phyloP scores from a whole-genome alignment of 1,139 yeast species.

The Maudiozyma humilis region DNA sequence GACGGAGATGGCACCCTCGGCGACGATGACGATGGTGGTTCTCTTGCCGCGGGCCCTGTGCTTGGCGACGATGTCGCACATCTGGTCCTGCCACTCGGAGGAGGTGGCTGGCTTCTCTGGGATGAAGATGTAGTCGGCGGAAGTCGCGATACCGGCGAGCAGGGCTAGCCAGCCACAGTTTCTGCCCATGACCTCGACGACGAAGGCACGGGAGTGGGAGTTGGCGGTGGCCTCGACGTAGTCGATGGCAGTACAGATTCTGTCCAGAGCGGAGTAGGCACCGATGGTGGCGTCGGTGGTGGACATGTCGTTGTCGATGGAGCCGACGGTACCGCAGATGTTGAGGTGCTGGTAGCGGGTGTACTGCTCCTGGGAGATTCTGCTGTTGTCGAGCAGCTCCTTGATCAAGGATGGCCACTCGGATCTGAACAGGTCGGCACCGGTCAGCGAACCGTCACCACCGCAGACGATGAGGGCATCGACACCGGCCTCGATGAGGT shows the following conservation, averaged over 20 bases:
- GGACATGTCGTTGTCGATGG: slow-evolving; percentile 96
- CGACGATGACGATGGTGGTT: slow-evolving; percentile 90
- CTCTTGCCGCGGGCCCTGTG: slow-evolving; percentile 86
- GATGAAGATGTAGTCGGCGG: slow-evolving; percentile 88
- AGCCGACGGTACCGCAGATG: slow-evolving; percentile 92
- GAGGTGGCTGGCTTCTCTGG: slow-evolving; percentile 49
- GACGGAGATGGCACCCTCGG: slow-evolving; percentile 91
- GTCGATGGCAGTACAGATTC: slow-evolving; percentile 90
- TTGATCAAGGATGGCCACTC: slow-evolving; percentile 87
- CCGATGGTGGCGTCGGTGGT: slow-evolving; percentile 95
- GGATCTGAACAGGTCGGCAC: slow-evolving; percentile 86
- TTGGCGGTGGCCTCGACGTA: slow-evolving; percentile 89
- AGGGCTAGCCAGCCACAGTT: slow-evolving; percentile 98
- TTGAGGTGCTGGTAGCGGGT: slow-evolving; percentile 63
- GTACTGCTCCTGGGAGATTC: slow-evolving; percentile 49
- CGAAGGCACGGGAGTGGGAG: slow-evolving; percentile 95
- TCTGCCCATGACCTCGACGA: slow-evolving; percentile 97
- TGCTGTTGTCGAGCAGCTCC: slow-evolving; percentile 52
- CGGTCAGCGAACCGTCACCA: slow-evolving; percentile 96
- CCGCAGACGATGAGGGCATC: slow-evolving; percentile 97
- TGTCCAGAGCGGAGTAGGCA: slow-evolving; percentile 84
- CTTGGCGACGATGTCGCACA: slow-evolving; percentile 59
- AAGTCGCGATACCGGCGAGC: slow-evolving; percentile 92
- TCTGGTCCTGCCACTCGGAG: slow-evolving; percentile 59
- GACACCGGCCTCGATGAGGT: slow-evolving; percentile 79